Base-by-base conservation (phyloP, 2,329 filamentous ascomycete genomes). In the Xenoacremonium recifei region DNA sequence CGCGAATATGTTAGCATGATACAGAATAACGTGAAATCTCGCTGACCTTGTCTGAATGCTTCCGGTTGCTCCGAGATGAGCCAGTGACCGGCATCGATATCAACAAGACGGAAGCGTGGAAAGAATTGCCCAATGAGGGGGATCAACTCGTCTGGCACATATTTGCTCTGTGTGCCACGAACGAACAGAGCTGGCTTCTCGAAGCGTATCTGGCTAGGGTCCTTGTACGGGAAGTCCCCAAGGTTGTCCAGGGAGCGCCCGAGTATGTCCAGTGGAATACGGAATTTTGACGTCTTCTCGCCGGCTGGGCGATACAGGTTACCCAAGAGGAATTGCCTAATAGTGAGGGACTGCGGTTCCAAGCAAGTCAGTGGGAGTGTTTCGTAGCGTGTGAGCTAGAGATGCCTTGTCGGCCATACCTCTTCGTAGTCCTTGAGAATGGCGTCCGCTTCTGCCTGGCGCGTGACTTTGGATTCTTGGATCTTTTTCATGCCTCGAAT, bases 251-350 rank as follows among this genome's bases (percentile, higher is more conserved):
- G 71, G 0, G 82, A 75, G 35, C 75, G 72, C 4, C 76, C 83
- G 1, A 99, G 71, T 3, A 80, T 82, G 35, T 77, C 73, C 10
- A 99, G 70, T 0, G 93, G 92, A 3, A 97, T 82, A 20, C 88
- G 80, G 68, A 93, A 96, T 54, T 79, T 83, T 55, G 86, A 77
- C 3, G 71, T 71, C 21, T 77, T 72, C 37, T 74, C 68, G 13
- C 63, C 67, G 7, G 53, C 30, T 1, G 75, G 71, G 5, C 83
- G 79, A 52, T 85, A 67, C 29, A 97, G 72, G 61, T 97, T 99
- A 10, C 87, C 89, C 1, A 99, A 79, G 13, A 99, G 77, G 64
- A 97, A 99, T 60, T 96, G 91, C 3, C 93, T 84, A 52, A 99
- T 85, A 0, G 83, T 72, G 4, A 95, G 65, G 12, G 84, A 81